Percentiles rank a stretch among this genome's conserved stretches.
These are phyloP conservation scores for Ceratocystis alfenasii DNA, from an alignment of 2,329 filamentous ascomycete genomes.

Conservation along the genomic window DNA sequence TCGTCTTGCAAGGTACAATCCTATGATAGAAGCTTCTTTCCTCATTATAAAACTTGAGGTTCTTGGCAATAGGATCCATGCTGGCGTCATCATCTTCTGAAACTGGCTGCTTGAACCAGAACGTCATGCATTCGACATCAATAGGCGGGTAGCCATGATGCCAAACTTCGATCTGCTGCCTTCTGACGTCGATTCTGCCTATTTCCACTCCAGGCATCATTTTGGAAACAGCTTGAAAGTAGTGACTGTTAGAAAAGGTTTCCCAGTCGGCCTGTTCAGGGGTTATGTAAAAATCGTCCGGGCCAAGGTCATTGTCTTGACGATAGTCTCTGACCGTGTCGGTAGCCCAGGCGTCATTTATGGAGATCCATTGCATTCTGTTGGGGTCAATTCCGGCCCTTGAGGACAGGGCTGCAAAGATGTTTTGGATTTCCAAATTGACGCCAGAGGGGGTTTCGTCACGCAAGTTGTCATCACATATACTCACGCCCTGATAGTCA, in stretches of 20 bases:
- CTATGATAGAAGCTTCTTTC: too few relatives aligned
- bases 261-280: not conserved
- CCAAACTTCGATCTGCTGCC: too few relatives aligned
- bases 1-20: too few relatives aligned
- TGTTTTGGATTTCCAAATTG: not conserved
- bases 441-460: too few relatives aligned
- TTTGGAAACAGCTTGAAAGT: not conserved
- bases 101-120: too few relatives aligned
- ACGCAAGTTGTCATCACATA: not conserved
- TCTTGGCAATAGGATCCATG: too few relatives aligned
- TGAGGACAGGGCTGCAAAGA: not conserved
- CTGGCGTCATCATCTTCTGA: too few relatives aligned
- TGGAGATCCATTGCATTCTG: not conserved
- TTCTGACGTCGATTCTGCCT: not conserved
- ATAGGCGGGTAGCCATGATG: too few relatives aligned
- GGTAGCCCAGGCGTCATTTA: not conserved
- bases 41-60: too few relatives aligned
- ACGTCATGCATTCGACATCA: too few relatives aligned
- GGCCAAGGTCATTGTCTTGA: not conserved
- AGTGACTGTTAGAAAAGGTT: not conserved
- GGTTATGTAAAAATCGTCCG: not conserved
- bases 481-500: too few relatives aligned
- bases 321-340: not conserved
- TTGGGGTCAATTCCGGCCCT: not conserved
- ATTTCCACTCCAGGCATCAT: not conserved